Conservation (phyloP, 371 early-diverging fungal species). For the Zychaea mexicana region DNA sequence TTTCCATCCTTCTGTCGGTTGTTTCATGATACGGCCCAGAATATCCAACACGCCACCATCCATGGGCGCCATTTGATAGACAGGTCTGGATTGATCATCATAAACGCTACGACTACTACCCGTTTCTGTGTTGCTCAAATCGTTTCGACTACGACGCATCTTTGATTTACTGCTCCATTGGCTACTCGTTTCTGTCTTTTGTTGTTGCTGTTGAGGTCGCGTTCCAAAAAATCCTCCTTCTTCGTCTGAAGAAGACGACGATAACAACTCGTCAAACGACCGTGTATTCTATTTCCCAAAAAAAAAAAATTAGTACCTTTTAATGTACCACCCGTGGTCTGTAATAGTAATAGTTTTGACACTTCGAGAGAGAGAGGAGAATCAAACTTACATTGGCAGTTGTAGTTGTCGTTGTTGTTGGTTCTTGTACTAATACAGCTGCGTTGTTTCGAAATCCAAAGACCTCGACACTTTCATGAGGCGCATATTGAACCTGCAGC, state of each 20-base stretch:
- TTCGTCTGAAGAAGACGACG: conserved; percentile 13
- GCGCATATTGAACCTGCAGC: conserved; percentile 80
- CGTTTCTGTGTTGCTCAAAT: conserved; percentile 23
- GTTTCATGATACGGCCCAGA: conserved; percentile 48
- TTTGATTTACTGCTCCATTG: conserved; percentile 30
- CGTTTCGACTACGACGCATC: conserved; percentile 14
- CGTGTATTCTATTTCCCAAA: not conserved
- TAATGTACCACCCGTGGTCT: no score
- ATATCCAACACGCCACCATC: conserved; percentile 61
- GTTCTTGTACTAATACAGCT: not conserved
- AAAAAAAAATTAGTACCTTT: no score
- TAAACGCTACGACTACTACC: conserved; percentile 56
- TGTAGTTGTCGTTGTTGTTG: no score
- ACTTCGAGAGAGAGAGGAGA: not conserved
- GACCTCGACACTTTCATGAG: conserved; percentile 53
- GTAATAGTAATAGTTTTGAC: not conserved
- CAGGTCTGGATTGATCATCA: conserved; percentile 58
- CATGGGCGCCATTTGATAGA: conserved; percentile 64
- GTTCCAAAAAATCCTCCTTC: conserved; percentile 6
- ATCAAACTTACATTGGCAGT: not conserved
- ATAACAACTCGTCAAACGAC: not conserved
- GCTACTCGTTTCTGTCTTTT: conserved; percentile 26
- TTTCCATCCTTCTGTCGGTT: conserved; percentile 67
- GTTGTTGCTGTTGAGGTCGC: conserved; percentile 9
- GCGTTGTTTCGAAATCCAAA: conserved; percentile 21